Evolutionary conservation across 176 grass and related monocot species (phyloP).

Genomic region (Paspalum vaginatum): DNA sequence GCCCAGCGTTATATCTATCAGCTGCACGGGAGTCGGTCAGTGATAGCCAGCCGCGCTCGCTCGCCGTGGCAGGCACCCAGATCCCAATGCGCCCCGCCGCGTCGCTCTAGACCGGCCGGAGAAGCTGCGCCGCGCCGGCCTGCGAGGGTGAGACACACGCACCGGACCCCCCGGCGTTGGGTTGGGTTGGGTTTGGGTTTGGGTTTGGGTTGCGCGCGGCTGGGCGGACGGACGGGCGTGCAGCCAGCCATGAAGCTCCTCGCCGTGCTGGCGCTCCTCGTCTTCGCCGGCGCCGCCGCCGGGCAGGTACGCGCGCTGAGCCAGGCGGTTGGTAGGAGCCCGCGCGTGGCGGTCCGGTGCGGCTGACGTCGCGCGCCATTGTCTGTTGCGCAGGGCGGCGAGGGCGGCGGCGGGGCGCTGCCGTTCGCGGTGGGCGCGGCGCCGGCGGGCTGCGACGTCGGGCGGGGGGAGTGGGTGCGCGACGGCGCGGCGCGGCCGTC

Average conservation of each 20-base stretch:
- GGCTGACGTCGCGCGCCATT: neutral
- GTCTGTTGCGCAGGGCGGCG: neutral
- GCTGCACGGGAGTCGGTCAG: neutral
- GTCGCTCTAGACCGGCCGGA: neutral
- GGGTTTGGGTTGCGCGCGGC: neutral
- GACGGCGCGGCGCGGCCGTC: conserved; percentile 67
- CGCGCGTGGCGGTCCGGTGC: too few relatives aligned
- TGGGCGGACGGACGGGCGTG: neutral
- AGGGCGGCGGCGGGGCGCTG: conserved; percentile 20
- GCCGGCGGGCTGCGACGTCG: conserved; percentile 59
- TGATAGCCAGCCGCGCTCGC: neutral
- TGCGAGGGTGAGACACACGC: too few relatives aligned
- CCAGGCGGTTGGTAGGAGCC: too few relatives aligned
- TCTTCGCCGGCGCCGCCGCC: conserved; percentile 10
- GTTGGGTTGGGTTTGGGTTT: too few relatives aligned
- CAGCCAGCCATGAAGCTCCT: conserved; percentile 17
- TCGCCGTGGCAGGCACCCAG: neutral
- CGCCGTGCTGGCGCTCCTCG: conserved; percentile 45
- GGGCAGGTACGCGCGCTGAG: conserved; percentile 33
- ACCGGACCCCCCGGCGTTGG: too few relatives aligned
- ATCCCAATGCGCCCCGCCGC: conserved; percentile 42
- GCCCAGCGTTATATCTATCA: conserved; percentile 26
- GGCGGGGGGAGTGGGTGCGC: conserved; percentile 68
- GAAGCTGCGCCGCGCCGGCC: too few relatives aligned
- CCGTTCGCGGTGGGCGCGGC: conserved; percentile 65